Conservation (phyloP, 2,329 filamentous ascomycete genomes). For the Furcasterigmium furcatum region DNA sequence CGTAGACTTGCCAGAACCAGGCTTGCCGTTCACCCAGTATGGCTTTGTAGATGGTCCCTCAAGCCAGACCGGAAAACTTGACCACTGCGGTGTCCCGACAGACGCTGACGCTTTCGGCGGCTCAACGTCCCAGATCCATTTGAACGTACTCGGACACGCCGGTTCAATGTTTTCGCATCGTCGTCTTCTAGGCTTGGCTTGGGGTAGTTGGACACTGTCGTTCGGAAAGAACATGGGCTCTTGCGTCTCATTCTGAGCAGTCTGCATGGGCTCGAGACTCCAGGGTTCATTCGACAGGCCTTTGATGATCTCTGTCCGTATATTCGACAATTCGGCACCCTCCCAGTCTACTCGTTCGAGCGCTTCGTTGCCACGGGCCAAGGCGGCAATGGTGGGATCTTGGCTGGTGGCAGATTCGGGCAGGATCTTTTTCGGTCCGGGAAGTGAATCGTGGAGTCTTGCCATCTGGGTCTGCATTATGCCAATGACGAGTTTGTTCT, state of each 20-base stretch:
- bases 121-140: background rate
- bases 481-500: too few species aligned
- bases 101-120: background rate
- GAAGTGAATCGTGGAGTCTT: too few species aligned
- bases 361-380: too few species aligned
- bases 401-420: too few species aligned
- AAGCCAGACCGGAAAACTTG: background rate
- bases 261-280: background rate
- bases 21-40: background rate
- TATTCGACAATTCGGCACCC: too few species aligned
- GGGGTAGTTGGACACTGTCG: background rate
- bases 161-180: background rate
- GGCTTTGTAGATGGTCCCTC: background rate
- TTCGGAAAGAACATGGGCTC: background rate
- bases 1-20: conserved; percentile 7
- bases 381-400: too few species aligned
- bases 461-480: too few species aligned
- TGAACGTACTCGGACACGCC: background rate
- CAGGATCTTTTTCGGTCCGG: too few species aligned
- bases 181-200: background rate
- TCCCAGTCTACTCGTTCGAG: too few species aligned
- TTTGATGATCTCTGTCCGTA: too few species aligned
- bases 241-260: background rate
- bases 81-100: background rate
- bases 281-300: background rate